phyloP scores from a whole-genome alignment of 805 yeast species.

The Phaffomyces opuntiae region DNA sequence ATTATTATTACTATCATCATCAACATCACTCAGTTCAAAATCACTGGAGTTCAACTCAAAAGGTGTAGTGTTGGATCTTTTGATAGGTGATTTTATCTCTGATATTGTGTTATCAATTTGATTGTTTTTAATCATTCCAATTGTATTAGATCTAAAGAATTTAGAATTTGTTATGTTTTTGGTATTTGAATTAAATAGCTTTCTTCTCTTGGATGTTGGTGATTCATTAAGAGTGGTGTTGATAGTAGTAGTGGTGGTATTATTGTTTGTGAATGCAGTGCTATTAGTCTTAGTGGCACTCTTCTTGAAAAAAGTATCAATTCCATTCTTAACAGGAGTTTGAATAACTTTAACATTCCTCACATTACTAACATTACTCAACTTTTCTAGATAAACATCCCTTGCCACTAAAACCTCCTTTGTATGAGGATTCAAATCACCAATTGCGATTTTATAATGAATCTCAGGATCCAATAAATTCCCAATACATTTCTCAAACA shows the following conservation, averaged over 20 bases:
- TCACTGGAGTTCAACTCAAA: conserved; percentile 17
- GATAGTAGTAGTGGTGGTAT: too few relatives aligned
- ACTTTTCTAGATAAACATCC: conserved; percentile 7
- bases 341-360: background rate
- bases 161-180: conserved; percentile 10
- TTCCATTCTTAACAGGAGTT: background rate
- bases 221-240: conserved; percentile 4
- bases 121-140: background rate
- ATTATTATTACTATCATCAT: conserved; percentile 5
- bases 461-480: conserved; percentile 32
- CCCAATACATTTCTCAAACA: conserved; percentile 34
- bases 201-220: conserved; percentile 19
- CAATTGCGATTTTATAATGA: conserved; percentile 54
- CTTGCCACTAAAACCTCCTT: conserved; percentile 15
- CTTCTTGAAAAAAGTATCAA: too few relatives aligned
- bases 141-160: conserved; percentile 11
- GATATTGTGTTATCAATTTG: too few relatives aligned
- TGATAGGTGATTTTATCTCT: too few relatives aligned
- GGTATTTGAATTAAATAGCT: conserved; percentile 8
- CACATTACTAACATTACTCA: background rate
- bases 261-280: background rate
- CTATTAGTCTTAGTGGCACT: background rate
- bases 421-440: conserved; percentile 56
- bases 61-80: background rate
- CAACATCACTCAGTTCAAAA: conserved; percentile 23